These are phyloP conservation scores for Porogramme epimiltina DNA, from an alignment of 1,284 basidiomycete genomes.

Conservation along the genomic window DNA sequence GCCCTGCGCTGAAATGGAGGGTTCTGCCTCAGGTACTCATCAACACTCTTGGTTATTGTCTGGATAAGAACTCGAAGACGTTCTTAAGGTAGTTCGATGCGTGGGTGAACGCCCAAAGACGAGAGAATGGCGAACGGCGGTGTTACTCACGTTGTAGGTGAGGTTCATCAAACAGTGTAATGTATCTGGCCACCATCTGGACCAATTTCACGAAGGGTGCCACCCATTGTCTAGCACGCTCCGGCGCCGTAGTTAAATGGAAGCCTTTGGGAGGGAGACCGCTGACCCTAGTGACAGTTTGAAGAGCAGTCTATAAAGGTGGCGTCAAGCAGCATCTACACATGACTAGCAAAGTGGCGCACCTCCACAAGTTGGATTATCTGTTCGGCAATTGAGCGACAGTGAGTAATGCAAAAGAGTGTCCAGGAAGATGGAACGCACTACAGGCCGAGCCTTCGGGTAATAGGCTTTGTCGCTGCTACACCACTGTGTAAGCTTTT, in stretches of 20 bases:
- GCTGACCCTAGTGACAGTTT: slow-evolving; percentile 15
- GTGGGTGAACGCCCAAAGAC: background rate
- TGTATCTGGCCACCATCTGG: slow-evolving; percentile 18
- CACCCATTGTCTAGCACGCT: slow-evolving; percentile 14
- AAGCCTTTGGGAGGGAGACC: slow-evolving; percentile 6
- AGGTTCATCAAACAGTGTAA: slow-evolving; percentile 17
- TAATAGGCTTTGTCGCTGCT: slow-evolving; percentile 25
- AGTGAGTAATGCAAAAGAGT: background rate
- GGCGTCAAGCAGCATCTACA: background rate
- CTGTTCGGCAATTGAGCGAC: slow-evolving; percentile 3
- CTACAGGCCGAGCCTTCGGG: slow-evolving; percentile 20
- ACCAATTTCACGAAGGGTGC: slow-evolving; percentile 21
- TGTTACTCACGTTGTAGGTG: slow-evolving; percentile 17
- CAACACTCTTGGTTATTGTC: slow-evolving; percentile 14
- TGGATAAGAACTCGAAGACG: slow-evolving; percentile 12
- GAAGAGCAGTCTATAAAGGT: slow-evolving; percentile 17
- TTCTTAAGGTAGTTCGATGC: slow-evolving; percentile 1
- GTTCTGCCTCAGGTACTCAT: slow-evolving; percentile 11
- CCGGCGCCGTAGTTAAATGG: slow-evolving; percentile 10
- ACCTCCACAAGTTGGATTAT: slow-evolving; percentile 26
- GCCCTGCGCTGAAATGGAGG: no score
- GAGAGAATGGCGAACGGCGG: background rate
- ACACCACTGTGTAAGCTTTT: slow-evolving; percentile 22
- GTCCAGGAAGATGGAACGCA: slow-evolving; percentile 5
- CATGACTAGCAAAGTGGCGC: background rate